A percentile compares a stretch with the other conserved stretches of the same genome.
Evolutionary conservation across 176 grass and related monocot genomes (phyloP).

Genomic region (Juncus inflexus): DNA sequence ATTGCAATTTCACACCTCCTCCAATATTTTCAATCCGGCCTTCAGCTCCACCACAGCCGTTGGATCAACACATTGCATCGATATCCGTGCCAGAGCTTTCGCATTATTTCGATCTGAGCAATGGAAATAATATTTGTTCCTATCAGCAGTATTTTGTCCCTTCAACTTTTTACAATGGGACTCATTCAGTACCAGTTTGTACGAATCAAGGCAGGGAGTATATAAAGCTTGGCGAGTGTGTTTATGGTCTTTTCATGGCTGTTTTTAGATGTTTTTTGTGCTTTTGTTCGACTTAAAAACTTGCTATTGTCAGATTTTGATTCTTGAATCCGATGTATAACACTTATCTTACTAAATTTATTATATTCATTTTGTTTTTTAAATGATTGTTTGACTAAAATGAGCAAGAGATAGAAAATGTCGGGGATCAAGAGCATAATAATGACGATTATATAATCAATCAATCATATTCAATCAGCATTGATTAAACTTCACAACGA

Average conservation of each 20-base stretch:
- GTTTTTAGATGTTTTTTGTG: slow-evolving; percentile 15
- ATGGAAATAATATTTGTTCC: slow-evolving; percentile 2
- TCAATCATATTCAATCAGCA: too few relatives aligned
- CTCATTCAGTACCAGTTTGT: slow-evolving; percentile 7
- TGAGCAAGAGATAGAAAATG: too few relatives aligned
- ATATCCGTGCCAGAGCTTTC: background rate
- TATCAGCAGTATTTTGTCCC: slow-evolving; percentile 38
- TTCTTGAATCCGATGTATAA: background rate
- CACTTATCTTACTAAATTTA: too few relatives aligned
- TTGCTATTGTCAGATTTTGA: background rate
- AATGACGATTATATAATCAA: too few relatives aligned
- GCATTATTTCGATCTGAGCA: background rate
- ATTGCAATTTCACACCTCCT: background rate
- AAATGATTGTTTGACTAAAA: too few relatives aligned
- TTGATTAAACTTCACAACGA: too few relatives aligned
- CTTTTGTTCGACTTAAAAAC: slow-evolving; percentile 4
- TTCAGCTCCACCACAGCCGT: slow-evolving; percentile 27
- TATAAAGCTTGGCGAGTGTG: slow-evolving; percentile 21
- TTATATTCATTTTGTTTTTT: too few relatives aligned
- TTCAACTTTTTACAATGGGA: slow-evolving; percentile 17
- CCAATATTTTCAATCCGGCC: slow-evolving; percentile 3
- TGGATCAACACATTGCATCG: background rate
- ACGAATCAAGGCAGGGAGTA: slow-evolving; percentile 7
- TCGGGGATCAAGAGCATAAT: too few relatives aligned
- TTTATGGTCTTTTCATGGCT: slow-evolving; percentile 1